These are phyloP conservation scores for Colletotrichum sublineola DNA, from an alignment of 2,329 filamentous ascomycete species.

Conservation along the genomic window DNA sequence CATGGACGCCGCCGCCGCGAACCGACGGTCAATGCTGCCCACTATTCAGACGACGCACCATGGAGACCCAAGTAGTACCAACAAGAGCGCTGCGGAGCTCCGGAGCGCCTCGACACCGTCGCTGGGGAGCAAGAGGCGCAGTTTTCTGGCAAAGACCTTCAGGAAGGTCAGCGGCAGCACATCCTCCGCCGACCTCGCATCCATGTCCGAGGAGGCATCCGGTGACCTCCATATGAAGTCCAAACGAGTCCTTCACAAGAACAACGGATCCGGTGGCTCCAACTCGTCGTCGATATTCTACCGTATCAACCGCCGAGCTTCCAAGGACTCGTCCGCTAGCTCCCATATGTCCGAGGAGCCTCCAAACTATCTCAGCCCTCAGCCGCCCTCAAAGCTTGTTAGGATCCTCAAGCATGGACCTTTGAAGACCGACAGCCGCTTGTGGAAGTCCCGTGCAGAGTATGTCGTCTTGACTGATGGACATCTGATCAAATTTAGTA, in stretches of 20 bases:
- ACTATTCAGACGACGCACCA: slow-evolving; percentile 40
- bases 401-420: slow-evolving; percentile 60
- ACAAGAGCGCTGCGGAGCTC: slow-evolving; percentile 28
- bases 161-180: slow-evolving; percentile 42
- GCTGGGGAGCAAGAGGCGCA: slow-evolving; percentile 36
- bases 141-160: slow-evolving; percentile 43
- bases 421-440: slow-evolving; percentile 63
- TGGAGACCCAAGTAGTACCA: slow-evolving; percentile 26
- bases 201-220: slow-evolving; percentile 28
- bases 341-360: slow-evolving; percentile 43
- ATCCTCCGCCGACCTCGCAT: slow-evolving; percentile 38
- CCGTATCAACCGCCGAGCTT: slow-evolving; percentile 57
- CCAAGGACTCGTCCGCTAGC: slow-evolving; percentile 52
- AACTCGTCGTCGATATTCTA: slow-evolving; percentile 54
- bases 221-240: slow-evolving; percentile 22
- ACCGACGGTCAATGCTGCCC: slow-evolving; percentile 39
- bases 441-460: slow-evolving; percentile 63
- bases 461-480: slow-evolving; percentile 67
- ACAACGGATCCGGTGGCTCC: slow-evolving; percentile 44
- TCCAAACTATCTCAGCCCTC: slow-evolving; percentile 36
- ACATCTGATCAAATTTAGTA: slow-evolving; percentile 65
- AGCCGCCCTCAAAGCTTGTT: slow-evolving; percentile 53
- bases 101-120: slow-evolving; percentile 34
- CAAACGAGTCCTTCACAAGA: slow-evolving; percentile 51
- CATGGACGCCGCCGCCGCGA: slow-evolving; percentile 37